Evolutionary conservation across 495 filamentous ascomycete species (phyloP), one percentile per base, ranked within the genome.

Genomic region (Friedmanniomyces endolithicus): DNA sequence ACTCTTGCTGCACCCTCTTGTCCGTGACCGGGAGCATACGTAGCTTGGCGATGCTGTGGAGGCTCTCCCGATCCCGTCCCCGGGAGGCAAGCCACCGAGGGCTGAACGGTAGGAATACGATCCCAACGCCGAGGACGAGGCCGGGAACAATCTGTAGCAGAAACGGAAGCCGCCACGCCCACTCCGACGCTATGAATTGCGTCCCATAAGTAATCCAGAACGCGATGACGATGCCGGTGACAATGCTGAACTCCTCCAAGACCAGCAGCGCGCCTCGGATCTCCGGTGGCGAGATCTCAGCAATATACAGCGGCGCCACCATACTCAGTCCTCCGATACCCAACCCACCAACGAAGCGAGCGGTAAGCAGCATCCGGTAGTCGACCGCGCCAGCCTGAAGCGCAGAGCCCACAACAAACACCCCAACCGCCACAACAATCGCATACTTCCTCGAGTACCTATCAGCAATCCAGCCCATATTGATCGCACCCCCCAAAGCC

Each of bases 401-500:
- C 2, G 73, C 63, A 0, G 75, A 74, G 0, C 80, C 79, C 45
- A 82, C 24, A 0, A 68, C 72, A 59, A 82, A 83, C 52, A 82
- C 73, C 6, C 63, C 53, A 8, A 79, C 77, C 8, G 76, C 78
- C 6, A 81, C 69, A 7, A 81, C 51, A 44, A 83, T 76, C 0
- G 76, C 76, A 49, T 75, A 80, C 27, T 78, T 74, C 11, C 79
- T 69, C 8, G 75, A 80, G 48, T 78, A 74, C 61, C 71, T 75
- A 58, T 83, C 79, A 0, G 79, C 78, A 34, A 81, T 70, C 71
- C 73, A 80, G 1, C 79, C 79, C 58, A 78, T 74, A 49, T 78
- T 78, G 16, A 82, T 53, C 0, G 77, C 77, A 16, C 60, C 60
- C 43, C 77, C 50, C 46, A 80, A 65, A 11, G 78, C 78, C 11